A percentile compares a stretch with the other conserved stretches of the same genome.
Conservation (phyloP, 1,284 basidiomycete species). For the Fomitopsis betulina region DNA sequence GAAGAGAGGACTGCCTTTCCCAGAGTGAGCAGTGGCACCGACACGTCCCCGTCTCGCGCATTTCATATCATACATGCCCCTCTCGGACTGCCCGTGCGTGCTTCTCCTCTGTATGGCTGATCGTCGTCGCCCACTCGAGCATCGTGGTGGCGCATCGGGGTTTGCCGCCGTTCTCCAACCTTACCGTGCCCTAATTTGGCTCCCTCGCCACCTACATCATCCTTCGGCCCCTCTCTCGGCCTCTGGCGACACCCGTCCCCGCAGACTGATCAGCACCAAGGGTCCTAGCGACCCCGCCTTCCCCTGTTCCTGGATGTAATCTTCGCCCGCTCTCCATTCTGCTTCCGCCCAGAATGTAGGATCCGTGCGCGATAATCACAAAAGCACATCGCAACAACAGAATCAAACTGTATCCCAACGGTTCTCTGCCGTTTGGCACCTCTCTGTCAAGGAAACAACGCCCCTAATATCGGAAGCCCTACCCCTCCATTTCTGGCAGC, state of each 20-base stretch:
- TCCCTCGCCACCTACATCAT: neutral
- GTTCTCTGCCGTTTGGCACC: neutral
- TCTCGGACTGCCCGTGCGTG: neutral
- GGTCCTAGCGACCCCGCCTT: neutral
- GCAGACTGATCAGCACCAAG: neutral
- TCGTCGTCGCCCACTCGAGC: conserved; percentile 5
- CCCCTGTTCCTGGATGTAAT: neutral
- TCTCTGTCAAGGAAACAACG: neutral
- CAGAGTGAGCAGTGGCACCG: neutral
- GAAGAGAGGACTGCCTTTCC: neutral
- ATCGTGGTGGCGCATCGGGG: conserved; percentile 1
- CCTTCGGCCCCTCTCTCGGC: conserved; percentile 1
- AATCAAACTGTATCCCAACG: conserved; percentile 1
- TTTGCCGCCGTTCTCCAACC: conserved; percentile 1
- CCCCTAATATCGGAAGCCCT: neutral
- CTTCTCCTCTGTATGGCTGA: neutral
- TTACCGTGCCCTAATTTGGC: neutral
- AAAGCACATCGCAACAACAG: neutral
- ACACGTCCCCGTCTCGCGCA: neutral
- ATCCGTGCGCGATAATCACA: neutral
- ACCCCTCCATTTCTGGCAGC: neutral
- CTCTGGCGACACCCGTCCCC: conserved; percentile 1
- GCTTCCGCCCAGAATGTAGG: neutral
- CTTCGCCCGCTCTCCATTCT: neutral
- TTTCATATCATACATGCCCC: neutral